A percentile compares a stretch with the other conserved stretches of the same genome.
phyloP scores from a whole-genome alignment of 768 basidiomycete genomes.

The Termitomyces sp. region DNA sequence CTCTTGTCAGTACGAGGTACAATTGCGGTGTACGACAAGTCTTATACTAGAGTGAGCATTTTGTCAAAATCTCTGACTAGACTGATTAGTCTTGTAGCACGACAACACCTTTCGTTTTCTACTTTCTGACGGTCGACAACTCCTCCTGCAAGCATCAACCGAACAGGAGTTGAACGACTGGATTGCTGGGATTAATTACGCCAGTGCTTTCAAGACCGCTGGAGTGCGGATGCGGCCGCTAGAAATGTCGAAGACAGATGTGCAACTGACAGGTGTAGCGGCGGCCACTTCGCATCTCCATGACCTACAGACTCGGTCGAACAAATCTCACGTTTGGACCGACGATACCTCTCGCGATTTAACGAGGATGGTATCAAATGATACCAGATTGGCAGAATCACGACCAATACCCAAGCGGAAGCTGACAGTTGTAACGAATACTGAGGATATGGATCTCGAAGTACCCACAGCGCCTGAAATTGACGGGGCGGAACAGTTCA shows the following conservation, averaged over 20 bases:
- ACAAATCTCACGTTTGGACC: slow-evolving; percentile 41
- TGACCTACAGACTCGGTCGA: slow-evolving; percentile 48
- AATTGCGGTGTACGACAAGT: slow-evolving; percentile 77
- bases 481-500: slow-evolving; percentile 66
- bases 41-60: slow-evolving; percentile 67
- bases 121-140: slow-evolving; percentile 75
- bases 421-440: slow-evolving; percentile 28
- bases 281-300: slow-evolving; percentile 84
- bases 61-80: neutral
- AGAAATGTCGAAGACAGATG: slow-evolving; percentile 66
- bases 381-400: slow-evolving; percentile 22
- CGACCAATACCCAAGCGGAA: slow-evolving; percentile 25
- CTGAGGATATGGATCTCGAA: slow-evolving; percentile 37
- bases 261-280: slow-evolving; percentile 79
- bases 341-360: slow-evolving; percentile 37
- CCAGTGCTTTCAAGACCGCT: slow-evolving; percentile 85
- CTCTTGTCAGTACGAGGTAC: slow-evolving; percentile 73
- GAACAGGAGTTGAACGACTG: slow-evolving; percentile 82
- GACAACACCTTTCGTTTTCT: slow-evolving; percentile 75
- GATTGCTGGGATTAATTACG: slow-evolving; percentile 93
- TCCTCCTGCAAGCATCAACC: slow-evolving; percentile 71
- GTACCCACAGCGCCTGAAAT: slow-evolving; percentile 52
- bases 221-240: slow-evolving; percentile 78
- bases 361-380: slow-evolving; percentile 36
- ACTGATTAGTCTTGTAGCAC: slow-evolving; percentile 41